Evolutionary conservation across 2,329 filamentous ascomycete species (phyloP).

Genomic region (Penicillium hesseltinei): DNA sequence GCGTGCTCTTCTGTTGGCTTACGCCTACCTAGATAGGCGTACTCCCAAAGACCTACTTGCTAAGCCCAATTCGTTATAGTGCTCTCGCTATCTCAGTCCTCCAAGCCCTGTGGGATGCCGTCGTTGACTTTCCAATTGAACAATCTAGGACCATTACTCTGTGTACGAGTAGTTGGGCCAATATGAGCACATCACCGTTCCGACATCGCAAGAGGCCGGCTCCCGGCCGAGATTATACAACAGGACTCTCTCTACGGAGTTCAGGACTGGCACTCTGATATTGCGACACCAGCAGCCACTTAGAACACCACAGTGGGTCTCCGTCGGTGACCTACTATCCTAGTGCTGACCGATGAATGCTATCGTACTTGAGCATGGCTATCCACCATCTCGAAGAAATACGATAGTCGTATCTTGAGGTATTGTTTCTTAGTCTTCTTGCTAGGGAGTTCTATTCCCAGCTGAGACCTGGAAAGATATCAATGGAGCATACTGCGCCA

Average conservation of each 20-base stretch:
- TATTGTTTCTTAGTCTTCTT: not conserved
- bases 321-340: not conserved
- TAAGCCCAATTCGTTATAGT: not conserved
- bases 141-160: not conserved
- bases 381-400: not conserved
- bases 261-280: not conserved
- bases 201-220: not conserved
- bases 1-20: not conserved
- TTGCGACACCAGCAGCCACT: constrained; percentile 16
- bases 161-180: not conserved
- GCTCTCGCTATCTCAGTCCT: not conserved
- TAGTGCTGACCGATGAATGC: not conserved
- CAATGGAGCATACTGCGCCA: not conserved
- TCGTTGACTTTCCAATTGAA: not conserved
- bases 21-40: not conserved
- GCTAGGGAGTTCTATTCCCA: not conserved
- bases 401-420: not conserved
- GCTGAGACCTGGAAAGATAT: not conserved
- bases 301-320: not conserved
- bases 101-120: too few species aligned
- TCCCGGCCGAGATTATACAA: not conserved
- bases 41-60: not conserved
- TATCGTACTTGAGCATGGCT: not conserved
- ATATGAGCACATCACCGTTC: not conserved
- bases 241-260: not conserved